Percentiles rank a stretch among this genome's conserved stretches.
These are phyloP conservation scores for Aaosphaeria pasadenensis DNA, from an alignment of 2,329 filamentous ascomycete genomes.

Conservation along the genomic window DNA sequence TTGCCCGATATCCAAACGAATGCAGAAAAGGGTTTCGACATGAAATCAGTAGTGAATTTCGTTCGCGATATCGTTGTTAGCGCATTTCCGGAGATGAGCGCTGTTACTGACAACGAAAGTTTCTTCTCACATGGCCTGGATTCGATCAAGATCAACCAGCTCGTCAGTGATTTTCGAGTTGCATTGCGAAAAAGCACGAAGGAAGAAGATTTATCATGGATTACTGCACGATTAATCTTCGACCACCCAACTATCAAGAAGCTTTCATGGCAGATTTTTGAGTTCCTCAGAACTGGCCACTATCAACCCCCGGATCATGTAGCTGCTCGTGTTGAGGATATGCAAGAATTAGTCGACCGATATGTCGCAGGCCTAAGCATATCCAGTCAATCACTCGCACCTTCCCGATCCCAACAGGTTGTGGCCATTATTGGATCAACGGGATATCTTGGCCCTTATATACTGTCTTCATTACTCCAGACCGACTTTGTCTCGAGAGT, in stretches of 20 bases:
- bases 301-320: background rate
- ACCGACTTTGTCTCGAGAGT: constrained; percentile 4
- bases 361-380: constrained; percentile 2
- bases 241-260: constrained; percentile 2
- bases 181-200: background rate
- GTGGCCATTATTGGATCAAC: constrained; percentile 12
- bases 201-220: constrained; percentile 3
- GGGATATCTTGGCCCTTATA: constrained; percentile 11
- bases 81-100: background rate
- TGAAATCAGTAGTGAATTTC: background rate
- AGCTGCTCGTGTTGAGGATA: background rate
- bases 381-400: background rate
- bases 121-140: constrained; percentile 8
- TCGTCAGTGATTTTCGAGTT: constrained; percentile 2
- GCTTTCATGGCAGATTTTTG: constrained; percentile 1
- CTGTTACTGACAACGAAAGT: constrained; percentile 3
- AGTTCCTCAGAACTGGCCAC: constrained; percentile 6
- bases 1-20: no score
- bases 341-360: constrained; percentile 5
- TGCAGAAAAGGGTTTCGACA: background rate
- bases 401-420: background rate
- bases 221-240: constrained; percentile 3
- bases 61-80: background rate
- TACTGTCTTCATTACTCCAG: constrained; percentile 6
- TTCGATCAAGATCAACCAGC: constrained; percentile 6